A percentile compares a stretch with the other conserved stretches of the same genome.
These are phyloP conservation scores for Metschnikowia baotianmanensis DNA, from an alignment of 805 yeast genomes.

Conservation along the genomic window DNA sequence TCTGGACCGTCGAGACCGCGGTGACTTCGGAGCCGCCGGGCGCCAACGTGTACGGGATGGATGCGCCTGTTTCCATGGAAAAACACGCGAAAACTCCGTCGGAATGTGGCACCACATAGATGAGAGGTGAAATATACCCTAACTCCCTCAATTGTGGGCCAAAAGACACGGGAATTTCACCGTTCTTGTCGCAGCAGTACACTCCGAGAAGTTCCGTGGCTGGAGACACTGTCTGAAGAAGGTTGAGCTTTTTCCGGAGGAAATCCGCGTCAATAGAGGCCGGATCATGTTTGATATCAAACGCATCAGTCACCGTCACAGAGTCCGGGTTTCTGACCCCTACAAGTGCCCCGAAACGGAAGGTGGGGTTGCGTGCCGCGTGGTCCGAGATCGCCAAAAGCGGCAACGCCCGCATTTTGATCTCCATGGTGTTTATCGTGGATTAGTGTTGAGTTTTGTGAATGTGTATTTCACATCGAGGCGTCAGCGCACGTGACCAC, in stretches of 20 bases:
- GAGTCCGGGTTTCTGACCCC: slow-evolving; percentile 18
- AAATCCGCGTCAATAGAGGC: slow-evolving; percentile 24
- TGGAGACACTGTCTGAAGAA: slow-evolving; percentile 30
- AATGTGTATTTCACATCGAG: not conserved
- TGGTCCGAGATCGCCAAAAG: slow-evolving; percentile 33
- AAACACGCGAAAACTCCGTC: slow-evolving; percentile 7
- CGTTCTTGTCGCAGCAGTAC: slow-evolving; percentile 21
- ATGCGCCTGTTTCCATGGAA: slow-evolving; percentile 4
- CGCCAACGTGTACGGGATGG: slow-evolving; percentile 18
- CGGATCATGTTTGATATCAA: slow-evolving; percentile 26
- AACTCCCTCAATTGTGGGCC: slow-evolving; percentile 14
- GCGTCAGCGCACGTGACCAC: not conserved
- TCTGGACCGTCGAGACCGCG: slow-evolving; percentile 31
- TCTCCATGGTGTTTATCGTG: not conserved
- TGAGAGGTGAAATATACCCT: slow-evolving; percentile 3
- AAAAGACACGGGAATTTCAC: slow-evolving; percentile 4
- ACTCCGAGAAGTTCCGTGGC: slow-evolving; percentile 29
- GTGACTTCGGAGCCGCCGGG: slow-evolving; percentile 33
- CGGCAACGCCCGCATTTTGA: slow-evolving; percentile 25
- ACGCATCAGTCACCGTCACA: slow-evolving; percentile 24
- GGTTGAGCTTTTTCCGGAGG: slow-evolving; percentile 25
- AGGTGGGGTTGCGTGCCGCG: slow-evolving; percentile 20
- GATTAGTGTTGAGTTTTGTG: not conserved
- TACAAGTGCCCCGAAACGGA: slow-evolving; percentile 28
- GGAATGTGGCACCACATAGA: slow-evolving; percentile 10